Evolutionary conservation across 2,329 filamentous ascomycete genomes (phyloP).

Genomic region (Hypoxylon sp.): DNA sequence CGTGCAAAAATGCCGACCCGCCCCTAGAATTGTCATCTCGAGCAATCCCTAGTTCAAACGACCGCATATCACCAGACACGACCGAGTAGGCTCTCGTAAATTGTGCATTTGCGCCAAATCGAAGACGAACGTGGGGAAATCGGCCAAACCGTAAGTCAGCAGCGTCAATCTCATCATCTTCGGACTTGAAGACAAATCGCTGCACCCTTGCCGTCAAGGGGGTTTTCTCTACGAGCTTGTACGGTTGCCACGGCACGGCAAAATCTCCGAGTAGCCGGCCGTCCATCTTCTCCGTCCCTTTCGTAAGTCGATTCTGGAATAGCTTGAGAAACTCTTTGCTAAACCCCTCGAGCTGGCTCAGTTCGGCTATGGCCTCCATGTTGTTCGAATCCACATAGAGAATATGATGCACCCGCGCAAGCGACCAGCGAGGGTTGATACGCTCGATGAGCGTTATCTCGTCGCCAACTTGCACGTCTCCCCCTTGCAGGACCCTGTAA

Average conservation of each 20-base stretch:
- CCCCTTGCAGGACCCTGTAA: slow-evolving; percentile 66
- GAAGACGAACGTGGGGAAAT: slow-evolving; percentile 65
- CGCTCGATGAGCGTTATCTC: slow-evolving; percentile 63
- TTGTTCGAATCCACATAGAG: slow-evolving; percentile 63
- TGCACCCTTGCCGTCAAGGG: slow-evolving; percentile 59
- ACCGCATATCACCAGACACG: slow-evolving; percentile 58
- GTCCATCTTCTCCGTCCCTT: slow-evolving; percentile 49
- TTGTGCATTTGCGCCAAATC: slow-evolving; percentile 62
- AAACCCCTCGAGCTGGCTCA: slow-evolving; percentile 59
- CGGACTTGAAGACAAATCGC: slow-evolving; percentile 60
- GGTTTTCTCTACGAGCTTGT: slow-evolving; percentile 58
- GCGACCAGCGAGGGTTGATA: slow-evolving; percentile 65
- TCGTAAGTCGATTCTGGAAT: slow-evolving; percentile 60
- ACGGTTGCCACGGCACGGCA: slow-evolving; percentile 54
- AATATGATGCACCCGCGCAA: slow-evolving; percentile 68
- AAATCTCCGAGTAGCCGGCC: slow-evolving; percentile 38
- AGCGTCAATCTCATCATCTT: slow-evolving; percentile 46
- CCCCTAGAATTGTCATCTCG: slow-evolving; percentile 64
- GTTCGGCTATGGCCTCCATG: slow-evolving; percentile 57
- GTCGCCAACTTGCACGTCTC: slow-evolving; percentile 63
- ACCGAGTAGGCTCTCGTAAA: slow-evolving; percentile 65
- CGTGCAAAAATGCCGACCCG: slow-evolving; percentile 67
- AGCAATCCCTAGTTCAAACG: slow-evolving; percentile 67
- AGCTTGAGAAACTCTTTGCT: slow-evolving; percentile 55
- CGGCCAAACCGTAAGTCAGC: slow-evolving; percentile 46